phyloP scores from a whole-genome alignment of 2,329 filamentous ascomycete species.

The Paraphaeosphaeria sporulosa region DNA sequence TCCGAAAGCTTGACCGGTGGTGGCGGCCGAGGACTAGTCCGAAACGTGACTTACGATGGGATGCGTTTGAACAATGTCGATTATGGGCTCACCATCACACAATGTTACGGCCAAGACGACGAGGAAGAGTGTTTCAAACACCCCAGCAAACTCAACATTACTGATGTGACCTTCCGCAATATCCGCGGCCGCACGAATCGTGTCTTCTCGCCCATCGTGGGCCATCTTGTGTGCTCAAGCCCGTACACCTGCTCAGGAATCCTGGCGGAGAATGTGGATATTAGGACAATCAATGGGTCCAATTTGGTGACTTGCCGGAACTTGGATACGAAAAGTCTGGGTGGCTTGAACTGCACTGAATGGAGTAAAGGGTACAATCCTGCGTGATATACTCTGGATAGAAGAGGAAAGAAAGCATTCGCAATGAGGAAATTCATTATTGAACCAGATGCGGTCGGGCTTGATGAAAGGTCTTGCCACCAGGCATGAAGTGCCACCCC shows the following conservation, averaged over 20 bases:
- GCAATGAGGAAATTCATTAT: neutral
- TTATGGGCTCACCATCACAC: constrained; percentile 69
- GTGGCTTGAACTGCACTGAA: constrained; percentile 20
- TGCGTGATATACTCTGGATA: neutral
- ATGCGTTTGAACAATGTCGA: constrained; percentile 69
- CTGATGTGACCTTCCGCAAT: constrained; percentile 63
- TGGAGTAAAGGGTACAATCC: constrained; percentile 9
- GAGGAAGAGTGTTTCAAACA: constrained; percentile 63
- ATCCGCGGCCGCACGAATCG: constrained; percentile 62
- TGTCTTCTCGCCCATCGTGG: constrained; percentile 52
- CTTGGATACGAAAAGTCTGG: constrained; percentile 18
- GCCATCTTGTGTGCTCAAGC: constrained; percentile 54
- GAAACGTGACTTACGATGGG: constrained; percentile 71
- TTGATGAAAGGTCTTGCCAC: too few species aligned
- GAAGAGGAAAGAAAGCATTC: neutral
- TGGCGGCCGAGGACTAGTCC: constrained; percentile 67
- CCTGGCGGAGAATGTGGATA: constrained; percentile 23
- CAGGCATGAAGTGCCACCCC: too few species aligned
- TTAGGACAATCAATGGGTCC: constrained; percentile 22
- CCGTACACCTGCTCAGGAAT: constrained; percentile 28
- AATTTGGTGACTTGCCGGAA: constrained; percentile 25
- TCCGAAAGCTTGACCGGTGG: constrained; percentile 70
- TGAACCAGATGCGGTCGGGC: neutral
- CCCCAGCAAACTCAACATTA: constrained; percentile 60
- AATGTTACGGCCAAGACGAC: constrained; percentile 71